Conservation (phyloP, 345 rosid genomes). For the Noccaea caerulescens region DNA sequence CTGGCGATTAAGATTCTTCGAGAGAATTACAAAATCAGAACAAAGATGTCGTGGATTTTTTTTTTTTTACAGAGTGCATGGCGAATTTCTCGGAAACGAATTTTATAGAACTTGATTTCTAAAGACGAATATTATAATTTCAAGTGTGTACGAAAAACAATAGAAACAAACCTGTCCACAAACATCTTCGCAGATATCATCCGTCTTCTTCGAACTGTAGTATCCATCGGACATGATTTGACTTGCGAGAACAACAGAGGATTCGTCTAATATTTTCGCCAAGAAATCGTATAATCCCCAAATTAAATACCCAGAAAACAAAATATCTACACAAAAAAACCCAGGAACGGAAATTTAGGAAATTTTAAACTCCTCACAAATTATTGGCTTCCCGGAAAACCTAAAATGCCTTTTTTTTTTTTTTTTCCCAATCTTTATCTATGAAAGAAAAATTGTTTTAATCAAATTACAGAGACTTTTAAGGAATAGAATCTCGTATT, state of each 20-base stretch:
- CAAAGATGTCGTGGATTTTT: neutral
- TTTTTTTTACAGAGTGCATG: neutral
- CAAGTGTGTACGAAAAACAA: neutral
- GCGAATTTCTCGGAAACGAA: neutral
- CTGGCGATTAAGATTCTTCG: neutral
- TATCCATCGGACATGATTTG: constrained; percentile 72
- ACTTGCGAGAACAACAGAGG: neutral
- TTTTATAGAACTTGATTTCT: neutral
- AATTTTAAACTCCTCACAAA: neutral
- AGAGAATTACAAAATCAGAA: neutral
- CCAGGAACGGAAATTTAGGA: constrained; percentile 25
- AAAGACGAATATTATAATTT: neutral
- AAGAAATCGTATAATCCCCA: constrained; percentile 37
- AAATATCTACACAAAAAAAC: neutral
- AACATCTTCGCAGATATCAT: constrained; percentile 74
- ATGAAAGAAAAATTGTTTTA: neutral
- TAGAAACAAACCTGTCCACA: constrained; percentile 67
- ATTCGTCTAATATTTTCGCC: constrained; percentile 18
- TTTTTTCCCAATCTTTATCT: neutral
- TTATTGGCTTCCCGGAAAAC: neutral
- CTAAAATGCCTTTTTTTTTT: neutral
- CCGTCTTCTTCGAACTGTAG: constrained; percentile 86
- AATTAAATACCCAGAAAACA: constrained; percentile 3
- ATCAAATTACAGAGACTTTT: constrained; percentile 1
- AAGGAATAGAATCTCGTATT: constrained; percentile 28